Evolutionary conservation across 2,329 filamentous ascomycete species (phyloP).

Genomic region (Epichloe coenophiala): DNA sequence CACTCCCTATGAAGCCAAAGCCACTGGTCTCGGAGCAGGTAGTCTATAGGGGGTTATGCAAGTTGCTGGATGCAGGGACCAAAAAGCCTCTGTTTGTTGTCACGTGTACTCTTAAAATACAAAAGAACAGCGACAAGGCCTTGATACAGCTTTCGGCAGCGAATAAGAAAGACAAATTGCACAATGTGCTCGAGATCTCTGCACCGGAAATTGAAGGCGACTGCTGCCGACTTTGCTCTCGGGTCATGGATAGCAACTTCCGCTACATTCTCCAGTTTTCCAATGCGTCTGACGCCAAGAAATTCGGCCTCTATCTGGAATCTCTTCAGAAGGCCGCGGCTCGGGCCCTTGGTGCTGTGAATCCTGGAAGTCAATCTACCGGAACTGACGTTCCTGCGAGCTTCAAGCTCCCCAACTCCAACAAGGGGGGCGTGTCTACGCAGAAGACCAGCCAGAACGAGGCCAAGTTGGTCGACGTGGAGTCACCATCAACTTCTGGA

Average conservation of each 20-base stretch:
- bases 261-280: slow-evolving; percentile 11
- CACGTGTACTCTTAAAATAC: slow-evolving; percentile 9
- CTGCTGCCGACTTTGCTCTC: slow-evolving; percentile 10
- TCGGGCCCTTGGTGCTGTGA: not conserved
- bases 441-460: not conserved
- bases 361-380: not conserved
- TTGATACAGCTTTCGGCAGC: slow-evolving; percentile 9
- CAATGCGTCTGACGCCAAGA: slow-evolving; percentile 5
- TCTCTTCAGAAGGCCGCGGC: slow-evolving; percentile 6
- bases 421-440: too few species aligned
- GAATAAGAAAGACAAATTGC: slow-evolving; percentile 4
- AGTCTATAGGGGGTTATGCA: slow-evolving; percentile 9
- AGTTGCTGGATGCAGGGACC: slow-evolving; percentile 6
- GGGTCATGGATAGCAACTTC: not conserved
- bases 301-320: slow-evolving; percentile 7
- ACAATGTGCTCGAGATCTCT: slow-evolving; percentile 12
- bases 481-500: not conserved
- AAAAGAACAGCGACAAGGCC: slow-evolving; percentile 6
- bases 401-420: not conserved
- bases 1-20: not conserved
- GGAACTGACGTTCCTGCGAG: not conserved
- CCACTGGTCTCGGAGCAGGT: slow-evolving; percentile 4
- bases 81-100: slow-evolving; percentile 3
- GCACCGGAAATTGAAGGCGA: slow-evolving; percentile 8
- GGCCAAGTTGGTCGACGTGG: slow-evolving; percentile 3